A percentile compares a stretch with the other conserved stretches of the same genome.
phyloP scores from a whole-genome alignment of 2,329 filamentous ascomycete species.

The Ascochyta pisi region DNA sequence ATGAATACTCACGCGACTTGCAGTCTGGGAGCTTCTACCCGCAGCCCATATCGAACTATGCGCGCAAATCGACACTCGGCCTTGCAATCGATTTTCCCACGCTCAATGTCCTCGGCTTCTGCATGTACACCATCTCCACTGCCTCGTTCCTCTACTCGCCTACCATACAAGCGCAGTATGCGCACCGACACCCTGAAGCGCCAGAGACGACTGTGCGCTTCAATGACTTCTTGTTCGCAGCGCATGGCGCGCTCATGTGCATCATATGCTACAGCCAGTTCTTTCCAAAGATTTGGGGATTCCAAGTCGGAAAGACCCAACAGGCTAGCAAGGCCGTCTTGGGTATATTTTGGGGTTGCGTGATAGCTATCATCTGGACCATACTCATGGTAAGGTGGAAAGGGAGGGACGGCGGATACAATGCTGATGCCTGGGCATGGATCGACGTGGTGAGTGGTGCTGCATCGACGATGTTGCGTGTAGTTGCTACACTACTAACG shows the following conservation, averaged over 20 bases:
- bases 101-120: constrained; percentile 75
- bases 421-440: constrained; percentile 65
- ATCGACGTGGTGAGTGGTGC: constrained; percentile 64
- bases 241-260: constrained; percentile 78
- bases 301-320: constrained; percentile 64
- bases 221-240: constrained; percentile 89
- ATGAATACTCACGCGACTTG: background rate
- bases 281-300: constrained; percentile 75
- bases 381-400: constrained; percentile 53
- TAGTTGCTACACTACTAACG: constrained; percentile 3
- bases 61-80: constrained; percentile 78
- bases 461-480: background rate
- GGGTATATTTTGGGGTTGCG: constrained; percentile 72
- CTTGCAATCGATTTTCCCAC: constrained; percentile 88
- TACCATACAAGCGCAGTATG: constrained; percentile 81
- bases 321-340: constrained; percentile 67
- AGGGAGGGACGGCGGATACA: constrained; percentile 53
- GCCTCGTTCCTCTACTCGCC: constrained; percentile 79
- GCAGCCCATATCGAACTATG: constrained; percentile 81
- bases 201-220: constrained; percentile 83
- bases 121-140: constrained; percentile 78
- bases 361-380: constrained; percentile 62
- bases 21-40: constrained; percentile 73
- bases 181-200: constrained; percentile 73
- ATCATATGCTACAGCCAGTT: constrained; percentile 80